Conservation (phyloP, 2,329 filamentous ascomycete genomes). For the Fusarium pilosicola region DNA sequence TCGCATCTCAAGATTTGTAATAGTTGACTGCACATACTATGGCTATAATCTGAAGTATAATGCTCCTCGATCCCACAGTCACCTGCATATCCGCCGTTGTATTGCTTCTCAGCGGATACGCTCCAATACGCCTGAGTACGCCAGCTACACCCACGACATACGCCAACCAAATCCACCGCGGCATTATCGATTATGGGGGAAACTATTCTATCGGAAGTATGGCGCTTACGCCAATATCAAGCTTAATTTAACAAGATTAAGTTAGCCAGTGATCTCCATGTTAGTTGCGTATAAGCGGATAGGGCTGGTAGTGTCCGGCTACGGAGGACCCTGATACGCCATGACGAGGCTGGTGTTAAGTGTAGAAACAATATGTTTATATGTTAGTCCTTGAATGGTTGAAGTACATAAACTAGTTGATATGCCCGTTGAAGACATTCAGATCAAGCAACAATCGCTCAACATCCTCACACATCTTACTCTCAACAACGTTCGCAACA, state of each 20-base stretch:
- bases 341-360: no score
- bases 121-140: conserved; percentile 17
- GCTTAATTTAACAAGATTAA: background rate
- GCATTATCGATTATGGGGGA: background rate
- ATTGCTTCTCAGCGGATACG: background rate
- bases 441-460: background rate
- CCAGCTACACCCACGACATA: background rate
- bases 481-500: background rate
- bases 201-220: no score
- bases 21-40: rapidly evolving
- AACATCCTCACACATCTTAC: background rate
- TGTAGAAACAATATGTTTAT: rapidly evolving
- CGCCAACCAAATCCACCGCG: background rate
- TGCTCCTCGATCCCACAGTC: background rate
- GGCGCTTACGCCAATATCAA: background rate
- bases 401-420: conserved; percentile 11
- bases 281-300: background rate
- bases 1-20: background rate
- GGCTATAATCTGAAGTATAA: rapidly evolving
- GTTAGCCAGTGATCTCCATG: background rate
- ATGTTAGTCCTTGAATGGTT: rapidly evolving
- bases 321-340: background rate
- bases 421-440: background rate
- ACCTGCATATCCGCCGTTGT: background rate
- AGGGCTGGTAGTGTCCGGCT: background rate